A percentile compares a stretch with the other conserved stretches of the same genome.
Conservation (phyloP, 108 stramenopile species). For the Asterionellopsis glacialis region DNA sequence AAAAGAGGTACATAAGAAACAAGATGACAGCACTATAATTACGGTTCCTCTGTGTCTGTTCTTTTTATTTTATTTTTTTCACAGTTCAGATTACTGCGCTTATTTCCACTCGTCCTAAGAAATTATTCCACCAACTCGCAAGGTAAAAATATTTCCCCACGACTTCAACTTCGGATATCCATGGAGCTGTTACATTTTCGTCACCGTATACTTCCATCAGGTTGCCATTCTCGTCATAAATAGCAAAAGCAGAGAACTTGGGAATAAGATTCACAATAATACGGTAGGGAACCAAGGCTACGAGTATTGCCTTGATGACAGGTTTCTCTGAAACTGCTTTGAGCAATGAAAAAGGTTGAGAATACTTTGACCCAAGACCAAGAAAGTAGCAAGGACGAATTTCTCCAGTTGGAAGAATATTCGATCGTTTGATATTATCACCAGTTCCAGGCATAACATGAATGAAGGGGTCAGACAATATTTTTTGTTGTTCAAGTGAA, state of each 20-base stretch:
- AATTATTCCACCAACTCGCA: slow-evolving; percentile 26
- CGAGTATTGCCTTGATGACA: slow-evolving; percentile 5
- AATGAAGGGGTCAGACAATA: slow-evolving; percentile 8
- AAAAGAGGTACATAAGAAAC: not conserved
- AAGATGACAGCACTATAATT: too few species aligned
- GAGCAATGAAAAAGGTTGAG: slow-evolving; percentile 20
- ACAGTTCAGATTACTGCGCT: too few species aligned
- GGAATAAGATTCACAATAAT: slow-evolving; percentile 25
- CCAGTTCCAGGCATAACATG: slow-evolving; percentile 28
- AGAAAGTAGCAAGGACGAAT: slow-evolving; percentile 19
- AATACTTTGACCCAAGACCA: slow-evolving; percentile 16
- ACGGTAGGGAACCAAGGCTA: slow-evolving; percentile 25
- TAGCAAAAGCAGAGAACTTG: slow-evolving; percentile 25
- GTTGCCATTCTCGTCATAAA: slow-evolving; percentile 24
- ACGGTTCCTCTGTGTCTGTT: too few species aligned
- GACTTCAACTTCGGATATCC: slow-evolving; percentile 24
- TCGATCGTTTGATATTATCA: slow-evolving; percentile 24
- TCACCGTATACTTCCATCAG: slow-evolving; percentile 17
- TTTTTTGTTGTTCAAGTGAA: slow-evolving; percentile 5
- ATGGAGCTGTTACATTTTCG: slow-evolving; percentile 16
- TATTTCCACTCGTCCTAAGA: slow-evolving; percentile 17
- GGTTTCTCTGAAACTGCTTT: slow-evolving; percentile 20
- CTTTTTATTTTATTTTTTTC: too few species aligned
- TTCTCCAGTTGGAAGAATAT: slow-evolving; percentile 14
- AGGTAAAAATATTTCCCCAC: slow-evolving; percentile 27